Evolutionary conservation across 106 monocot genomes (phyloP).

Genomic region (Dioscorea alata): DNA sequence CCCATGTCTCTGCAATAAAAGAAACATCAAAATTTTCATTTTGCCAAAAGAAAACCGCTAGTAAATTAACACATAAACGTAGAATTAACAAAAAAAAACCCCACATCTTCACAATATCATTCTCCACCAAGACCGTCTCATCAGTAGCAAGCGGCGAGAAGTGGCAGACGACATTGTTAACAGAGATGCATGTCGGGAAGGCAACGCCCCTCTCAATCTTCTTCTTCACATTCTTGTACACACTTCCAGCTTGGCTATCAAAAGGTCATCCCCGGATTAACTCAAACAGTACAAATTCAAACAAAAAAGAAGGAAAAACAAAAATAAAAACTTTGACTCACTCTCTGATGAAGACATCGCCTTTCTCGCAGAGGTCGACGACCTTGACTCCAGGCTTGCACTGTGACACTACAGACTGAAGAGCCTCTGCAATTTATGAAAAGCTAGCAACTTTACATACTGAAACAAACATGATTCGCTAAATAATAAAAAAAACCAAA

Average conservation of each 20-base stretch:
- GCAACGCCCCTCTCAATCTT: slow-evolving; percentile 96
- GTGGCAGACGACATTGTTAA: slow-evolving; percentile 87
- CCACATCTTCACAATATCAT: slow-evolving; percentile 86
- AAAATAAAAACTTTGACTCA: slow-evolving; percentile 14
- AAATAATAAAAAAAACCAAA: background rate
- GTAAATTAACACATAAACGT: background rate
- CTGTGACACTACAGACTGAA: slow-evolving; percentile 60
- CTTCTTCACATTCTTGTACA: slow-evolving; percentile 96
- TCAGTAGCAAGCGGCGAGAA: slow-evolving; percentile 74
- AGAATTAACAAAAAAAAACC: background rate
- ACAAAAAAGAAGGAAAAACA: background rate
- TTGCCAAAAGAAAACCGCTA: background rate
- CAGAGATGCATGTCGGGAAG: slow-evolving; percentile 89
- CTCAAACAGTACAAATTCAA: too few relatives aligned
- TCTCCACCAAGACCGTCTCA: slow-evolving; percentile 63
- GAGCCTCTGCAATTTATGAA: slow-evolving; percentile 32
- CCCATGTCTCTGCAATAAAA: slow-evolving; percentile 59
- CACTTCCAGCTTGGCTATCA: slow-evolving; percentile 78
- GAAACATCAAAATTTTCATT: background rate
- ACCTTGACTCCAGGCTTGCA: slow-evolving; percentile 80
- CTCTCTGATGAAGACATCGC: slow-evolving; percentile 68
- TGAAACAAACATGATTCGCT: background rate
- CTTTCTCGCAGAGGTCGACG: slow-evolving; percentile 78
- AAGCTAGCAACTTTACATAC: background rate
- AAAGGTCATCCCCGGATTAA: background rate